Conservation (phyloP, 371 early-diverging fungal genomes). For the Haplosporangium sp. region DNA sequence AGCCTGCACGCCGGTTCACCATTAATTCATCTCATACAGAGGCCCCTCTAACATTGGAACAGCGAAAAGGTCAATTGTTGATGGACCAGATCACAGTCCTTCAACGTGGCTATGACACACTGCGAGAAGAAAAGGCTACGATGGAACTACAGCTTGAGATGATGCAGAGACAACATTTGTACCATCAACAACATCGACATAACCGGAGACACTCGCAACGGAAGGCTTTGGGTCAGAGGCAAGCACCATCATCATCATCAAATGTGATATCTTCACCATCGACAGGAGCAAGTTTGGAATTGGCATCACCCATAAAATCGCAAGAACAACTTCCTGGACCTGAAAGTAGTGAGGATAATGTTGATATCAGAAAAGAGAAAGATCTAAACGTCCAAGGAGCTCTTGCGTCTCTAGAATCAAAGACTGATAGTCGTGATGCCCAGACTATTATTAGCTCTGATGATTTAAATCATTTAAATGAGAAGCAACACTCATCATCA, state of each 20-base stretch:
- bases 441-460: not conserved
- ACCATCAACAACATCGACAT: constrained; percentile 10
- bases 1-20: constrained; percentile 37
- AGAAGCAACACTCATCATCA: not conserved
- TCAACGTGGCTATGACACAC: constrained; percentile 32
- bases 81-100: constrained; percentile 50
- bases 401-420: constrained; percentile 25
- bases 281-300: too few relatives aligned
- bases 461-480: constrained; percentile 16
- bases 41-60: constrained; percentile 20
- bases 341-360: not conserved
- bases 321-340: not conserved
- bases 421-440: not conserved
- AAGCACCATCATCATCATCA: constrained; percentile 14
- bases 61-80: constrained; percentile 29
- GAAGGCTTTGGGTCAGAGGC: not conserved
- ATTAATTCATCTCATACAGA: constrained; percentile 27
- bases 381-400: constrained; percentile 18
- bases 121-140: constrained; percentile 44
- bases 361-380: constrained; percentile 4
- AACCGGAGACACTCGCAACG: not conserved
- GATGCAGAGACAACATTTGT: constrained; percentile 32
- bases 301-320: not conserved
- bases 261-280: not conserved
- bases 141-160: constrained; percentile 35